Percentiles rank a stretch among this genome's conserved stretches.
Conservation (phyloP, 208 protist species). For the Trypanosoma caninum region DNA sequence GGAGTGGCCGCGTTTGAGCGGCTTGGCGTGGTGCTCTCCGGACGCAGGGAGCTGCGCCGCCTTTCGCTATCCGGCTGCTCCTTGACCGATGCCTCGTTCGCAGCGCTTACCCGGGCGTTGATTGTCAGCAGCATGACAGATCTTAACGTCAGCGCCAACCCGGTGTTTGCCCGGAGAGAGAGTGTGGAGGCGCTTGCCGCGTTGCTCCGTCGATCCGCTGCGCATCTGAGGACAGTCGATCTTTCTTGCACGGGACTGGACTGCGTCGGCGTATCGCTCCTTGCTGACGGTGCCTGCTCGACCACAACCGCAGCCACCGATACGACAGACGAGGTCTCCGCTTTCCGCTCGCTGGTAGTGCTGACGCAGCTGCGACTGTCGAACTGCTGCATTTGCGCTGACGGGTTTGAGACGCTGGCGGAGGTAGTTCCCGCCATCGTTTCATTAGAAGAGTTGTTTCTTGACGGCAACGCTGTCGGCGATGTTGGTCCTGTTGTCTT, state of each 20-base stretch:
- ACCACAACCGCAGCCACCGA: neutral
- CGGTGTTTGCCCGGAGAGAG: constrained; percentile 38
- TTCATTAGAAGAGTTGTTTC: constrained; percentile 38
- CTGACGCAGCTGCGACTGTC: constrained; percentile 50
- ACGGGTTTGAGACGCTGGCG: constrained; percentile 65
- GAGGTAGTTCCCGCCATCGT: constrained; percentile 32
- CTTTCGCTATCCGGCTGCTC: constrained; percentile 57
- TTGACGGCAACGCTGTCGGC: constrained; percentile 43
- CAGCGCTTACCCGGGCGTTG: constrained; percentile 16
- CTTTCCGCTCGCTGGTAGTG: constrained; percentile 30
- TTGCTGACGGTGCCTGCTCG: constrained; percentile 50
- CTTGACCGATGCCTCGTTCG: constrained; percentile 38
- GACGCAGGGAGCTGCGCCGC: constrained; percentile 36
- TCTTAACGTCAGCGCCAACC: constrained; percentile 59
- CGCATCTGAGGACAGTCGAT: constrained; percentile 39
- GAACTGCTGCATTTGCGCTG: constrained; percentile 32
- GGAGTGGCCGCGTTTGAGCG: constrained; percentile 21
- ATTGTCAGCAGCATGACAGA: constrained; percentile 31
- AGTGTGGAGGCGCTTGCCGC: constrained; percentile 40
- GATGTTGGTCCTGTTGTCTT: neutral
- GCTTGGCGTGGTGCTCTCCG: constrained; percentile 51
- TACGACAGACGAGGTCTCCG: constrained; percentile 15
- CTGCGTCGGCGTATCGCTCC: constrained; percentile 56
- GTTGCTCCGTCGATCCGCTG: constrained; percentile 29
- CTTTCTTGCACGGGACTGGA: constrained; percentile 66